phyloP scores from a whole-genome alignment of 2,329 filamentous ascomycete genomes.

The Calonectria montana region DNA sequence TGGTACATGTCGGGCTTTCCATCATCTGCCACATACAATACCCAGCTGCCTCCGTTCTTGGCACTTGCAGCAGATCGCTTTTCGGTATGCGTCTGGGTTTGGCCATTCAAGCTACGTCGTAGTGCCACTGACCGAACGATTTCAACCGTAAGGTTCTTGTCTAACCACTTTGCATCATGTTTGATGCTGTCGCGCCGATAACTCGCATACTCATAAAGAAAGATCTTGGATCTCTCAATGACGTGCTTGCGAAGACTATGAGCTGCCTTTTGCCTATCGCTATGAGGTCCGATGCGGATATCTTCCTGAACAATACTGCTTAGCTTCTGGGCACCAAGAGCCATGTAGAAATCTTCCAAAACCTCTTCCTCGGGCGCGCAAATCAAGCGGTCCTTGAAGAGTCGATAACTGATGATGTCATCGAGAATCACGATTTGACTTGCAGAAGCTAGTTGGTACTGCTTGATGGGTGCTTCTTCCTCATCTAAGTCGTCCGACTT shows the following conservation, averaged over 20 bases:
- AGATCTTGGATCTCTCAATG: slow-evolving; percentile 88
- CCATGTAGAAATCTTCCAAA: slow-evolving; percentile 85
- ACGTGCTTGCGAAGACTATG: slow-evolving; percentile 81
- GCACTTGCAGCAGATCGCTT: slow-evolving; percentile 79
- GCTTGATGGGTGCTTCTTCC: slow-evolving; percentile 74
- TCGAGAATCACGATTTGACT: slow-evolving; percentile 82
- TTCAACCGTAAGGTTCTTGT: slow-evolving; percentile 83
- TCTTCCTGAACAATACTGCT: slow-evolving; percentile 84
- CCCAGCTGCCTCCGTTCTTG: slow-evolving; percentile 64
- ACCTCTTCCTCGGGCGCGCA: slow-evolving; percentile 91
- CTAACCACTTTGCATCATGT: slow-evolving; percentile 90
- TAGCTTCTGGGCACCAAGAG: slow-evolving; percentile 81
- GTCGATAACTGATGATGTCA: slow-evolving; percentile 87
- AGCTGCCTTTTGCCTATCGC: slow-evolving; percentile 75
- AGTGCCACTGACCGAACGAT: slow-evolving; percentile 83
- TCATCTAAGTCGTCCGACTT: slow-evolving; percentile 66
- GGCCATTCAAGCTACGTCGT: slow-evolving; percentile 79
- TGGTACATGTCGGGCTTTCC: slow-evolving; percentile 86
- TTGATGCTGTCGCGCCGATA: slow-evolving; percentile 82
- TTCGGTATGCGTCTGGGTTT: slow-evolving; percentile 76
- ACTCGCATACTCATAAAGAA: slow-evolving; percentile 80
- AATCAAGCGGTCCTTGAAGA: slow-evolving; percentile 87
- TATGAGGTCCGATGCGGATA: slow-evolving; percentile 74
- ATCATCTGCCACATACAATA: slow-evolving; percentile 80
- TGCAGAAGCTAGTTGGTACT: slow-evolving; percentile 82